phyloP scores from a whole-genome alignment of 306 rosid genomes.

The Vachellia pachyceras region DNA sequence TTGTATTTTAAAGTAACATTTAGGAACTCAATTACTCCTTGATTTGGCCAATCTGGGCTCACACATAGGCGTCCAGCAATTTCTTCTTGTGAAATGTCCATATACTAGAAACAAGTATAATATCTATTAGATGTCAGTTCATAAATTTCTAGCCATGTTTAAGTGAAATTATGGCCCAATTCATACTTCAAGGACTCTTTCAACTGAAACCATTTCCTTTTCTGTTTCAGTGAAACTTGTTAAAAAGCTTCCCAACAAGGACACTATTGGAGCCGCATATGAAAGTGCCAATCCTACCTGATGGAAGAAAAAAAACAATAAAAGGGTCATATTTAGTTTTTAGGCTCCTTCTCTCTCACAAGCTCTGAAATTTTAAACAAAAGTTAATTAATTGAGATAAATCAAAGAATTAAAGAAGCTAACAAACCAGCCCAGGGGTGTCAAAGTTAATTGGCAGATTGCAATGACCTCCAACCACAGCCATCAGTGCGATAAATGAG shows the following conservation, averaged over 20 bases:
- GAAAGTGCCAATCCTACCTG: constrained; percentile 98
- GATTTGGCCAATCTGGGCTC: constrained; percentile 74
- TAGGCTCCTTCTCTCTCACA: background rate
- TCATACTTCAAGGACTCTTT: constrained; percentile 90
- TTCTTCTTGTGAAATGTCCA: constrained; percentile 91
- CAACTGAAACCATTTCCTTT: constrained; percentile 98
- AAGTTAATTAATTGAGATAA: constrained; percentile 16
- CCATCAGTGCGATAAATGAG: constrained; percentile 90
- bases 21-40: constrained; percentile 81
- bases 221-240: constrained; percentile 97
- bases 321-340: constrained; percentile 27
- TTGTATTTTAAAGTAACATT: constrained; percentile 85
- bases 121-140: constrained; percentile 30
- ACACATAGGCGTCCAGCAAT: constrained; percentile 58
- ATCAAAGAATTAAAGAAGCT: constrained; percentile 37
- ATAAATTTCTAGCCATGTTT: constrained; percentile 20
- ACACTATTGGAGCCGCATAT: constrained; percentile 88
- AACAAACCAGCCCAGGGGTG: constrained; percentile 91
- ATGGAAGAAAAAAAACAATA: constrained; percentile 1
- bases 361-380: background rate
- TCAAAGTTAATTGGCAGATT: constrained; percentile 72
- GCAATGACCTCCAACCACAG: constrained; percentile 80
- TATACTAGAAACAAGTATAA: constrained; percentile 59
- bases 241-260: constrained; percentile 81
- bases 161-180: background rate